Evolutionary conservation across 306 rosid genomes (phyloP), one percentile per base, ranked within the genome.

Genomic region (Prunus salicina): DNA sequence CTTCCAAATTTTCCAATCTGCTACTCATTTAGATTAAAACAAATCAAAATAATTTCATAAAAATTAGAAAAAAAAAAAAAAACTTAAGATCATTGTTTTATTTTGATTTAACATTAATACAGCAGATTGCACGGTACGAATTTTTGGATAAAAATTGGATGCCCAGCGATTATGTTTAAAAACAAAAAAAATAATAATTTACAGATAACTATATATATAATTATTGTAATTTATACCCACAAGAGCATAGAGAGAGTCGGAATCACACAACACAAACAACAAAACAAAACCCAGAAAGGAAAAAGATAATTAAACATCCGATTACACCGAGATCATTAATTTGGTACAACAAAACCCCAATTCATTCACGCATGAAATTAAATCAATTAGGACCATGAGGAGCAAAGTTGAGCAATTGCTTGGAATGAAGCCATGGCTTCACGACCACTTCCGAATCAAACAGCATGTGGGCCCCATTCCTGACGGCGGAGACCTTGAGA

Each of bases 401-500:
- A 1, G 81, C 75, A 64, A 93, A 91, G 62, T 79, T 71, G 46
- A 93, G 86, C 20, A 93, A 73, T 57, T 82, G 60, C 74, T 80
- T 93, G 27, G 89, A 87, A 8, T 45, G 69, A 30, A 78, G 72
- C 96, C 97, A 91, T 0, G 97, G 91, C 84, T 89, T 84, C 1
- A 93, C 94, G n/a, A 90, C 84, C 24, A 91, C 94, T 9, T 82
- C 85, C 0, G 96, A 90, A 14, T 83, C 80, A 51, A 89, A 91
- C 74, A 79, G 52, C 75, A 57, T 64, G 8, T n/a, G 45, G 19
- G 15, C 66, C 1, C 91, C 98, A 12, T 78, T 82, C 58, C 32
- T 51, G 1, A 64, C 72, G 5, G 92, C 84, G 2, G 77, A 56
- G 13, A 93, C 85, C 58, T 77, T 87, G 8, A 93, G 66, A 27